phyloP scores from a whole-genome alignment of 2,329 filamentous ascomycete species.

The Xylaria hypoxylon region DNA sequence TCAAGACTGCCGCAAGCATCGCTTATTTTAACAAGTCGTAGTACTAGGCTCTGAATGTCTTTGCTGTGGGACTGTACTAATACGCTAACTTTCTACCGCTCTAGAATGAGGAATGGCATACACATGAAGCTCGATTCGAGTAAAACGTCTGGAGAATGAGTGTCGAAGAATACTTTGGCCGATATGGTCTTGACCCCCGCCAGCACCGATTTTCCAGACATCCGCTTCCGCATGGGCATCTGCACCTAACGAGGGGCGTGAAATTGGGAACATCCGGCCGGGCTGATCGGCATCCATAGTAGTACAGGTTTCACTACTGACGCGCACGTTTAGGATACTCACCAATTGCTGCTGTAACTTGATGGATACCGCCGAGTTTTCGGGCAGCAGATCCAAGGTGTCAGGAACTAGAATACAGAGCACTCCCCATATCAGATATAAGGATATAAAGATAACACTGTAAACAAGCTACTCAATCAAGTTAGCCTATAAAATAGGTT shows the following conservation, averaged over 20 bases:
- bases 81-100: background rate
- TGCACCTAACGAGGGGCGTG: background rate
- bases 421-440: too few species aligned
- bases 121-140: background rate
- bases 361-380: background rate
- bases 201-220: background rate
- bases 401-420: too few species aligned
- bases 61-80: background rate
- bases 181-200: background rate
- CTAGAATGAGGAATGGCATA: constrained; percentile 1
- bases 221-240: background rate
- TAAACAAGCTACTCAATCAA: too few species aligned
- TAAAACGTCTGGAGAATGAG: background rate
- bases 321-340: background rate
- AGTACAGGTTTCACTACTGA: background rate
- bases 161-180: constrained; percentile 1
- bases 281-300: background rate
- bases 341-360: constrained; percentile 2
- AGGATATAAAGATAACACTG: too few species aligned
- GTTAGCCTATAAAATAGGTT: too few species aligned
- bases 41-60: background rate
- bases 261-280: background rate
- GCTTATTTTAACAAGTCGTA: background rate
- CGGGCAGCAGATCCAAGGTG: background rate
- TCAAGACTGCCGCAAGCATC: background rate